These are phyloP conservation scores for Endogone sp. DNA, from an alignment of 192 early-diverging fungal species.

Conservation along the genomic window DNA sequence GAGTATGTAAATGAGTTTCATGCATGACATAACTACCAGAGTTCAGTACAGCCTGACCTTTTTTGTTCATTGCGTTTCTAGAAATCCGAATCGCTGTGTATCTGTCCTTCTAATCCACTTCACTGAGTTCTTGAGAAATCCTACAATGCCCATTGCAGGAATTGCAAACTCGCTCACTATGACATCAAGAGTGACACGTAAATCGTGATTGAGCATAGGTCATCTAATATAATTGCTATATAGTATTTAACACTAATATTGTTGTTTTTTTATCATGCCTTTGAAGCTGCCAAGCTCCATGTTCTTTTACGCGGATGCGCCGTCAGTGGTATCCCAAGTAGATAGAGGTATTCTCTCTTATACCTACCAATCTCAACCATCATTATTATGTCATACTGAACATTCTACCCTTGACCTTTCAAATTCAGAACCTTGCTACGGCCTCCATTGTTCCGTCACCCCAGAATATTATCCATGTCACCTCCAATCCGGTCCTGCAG, in stretches of 20 bases:
- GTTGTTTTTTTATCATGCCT: too few relatives aligned
- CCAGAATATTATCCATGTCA: constrained; percentile 2
- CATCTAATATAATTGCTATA: neutral
- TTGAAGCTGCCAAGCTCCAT: constrained; percentile 19
- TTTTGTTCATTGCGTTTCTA: neutral
- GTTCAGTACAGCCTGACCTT: neutral
- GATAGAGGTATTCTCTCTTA: constrained; percentile 8
- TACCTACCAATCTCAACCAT: neutral
- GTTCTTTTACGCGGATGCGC: constrained; percentile 10
- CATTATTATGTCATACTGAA: neutral
- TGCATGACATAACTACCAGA: neutral
- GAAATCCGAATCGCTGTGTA: neutral
- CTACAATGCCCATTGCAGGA: constrained; percentile 11
- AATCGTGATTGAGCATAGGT: neutral
- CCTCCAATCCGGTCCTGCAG: neutral
- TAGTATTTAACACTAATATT: neutral
- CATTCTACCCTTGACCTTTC: neutral
- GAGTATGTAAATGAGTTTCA: neutral
- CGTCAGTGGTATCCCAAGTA: constrained; percentile 11
- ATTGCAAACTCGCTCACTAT: constrained; percentile 18
- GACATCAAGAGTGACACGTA: constrained; percentile 15
- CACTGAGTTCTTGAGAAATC: constrained; percentile 16
- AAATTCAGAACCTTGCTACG: neutral
- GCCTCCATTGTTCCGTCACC: neutral
- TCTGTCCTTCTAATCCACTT: constrained; percentile 14